These are phyloP conservation scores for Candida boidinii DNA, from an alignment of 805 yeast species.

Conservation along the genomic window DNA sequence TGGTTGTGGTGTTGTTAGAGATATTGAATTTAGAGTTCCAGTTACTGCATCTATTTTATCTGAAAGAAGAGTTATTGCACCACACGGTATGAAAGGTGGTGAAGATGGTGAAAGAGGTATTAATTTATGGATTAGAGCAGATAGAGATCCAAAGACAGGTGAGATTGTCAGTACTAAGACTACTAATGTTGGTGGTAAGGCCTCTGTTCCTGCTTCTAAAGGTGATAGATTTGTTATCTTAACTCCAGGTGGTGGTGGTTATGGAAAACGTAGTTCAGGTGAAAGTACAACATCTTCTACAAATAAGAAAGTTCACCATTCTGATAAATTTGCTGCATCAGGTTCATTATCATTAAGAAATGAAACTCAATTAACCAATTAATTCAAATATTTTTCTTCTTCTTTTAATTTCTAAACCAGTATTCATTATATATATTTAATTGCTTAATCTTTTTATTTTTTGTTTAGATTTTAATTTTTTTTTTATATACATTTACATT, in stretches of 20 bases:
- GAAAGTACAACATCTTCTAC: too few species aligned
- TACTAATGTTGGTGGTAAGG: slow-evolving; percentile 63
- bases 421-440: not conserved
- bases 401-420: not conserved
- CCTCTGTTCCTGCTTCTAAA: slow-evolving; percentile 22
- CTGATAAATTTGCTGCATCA: slow-evolving; percentile 14
- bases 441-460: not conserved
- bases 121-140: slow-evolving; percentile 39
- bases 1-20: slow-evolving; percentile 83
- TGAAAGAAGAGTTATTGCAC: slow-evolving; percentile 79
- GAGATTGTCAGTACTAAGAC: slow-evolving; percentile 26
- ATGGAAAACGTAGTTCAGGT: too few species aligned
- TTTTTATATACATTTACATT: too few species aligned
- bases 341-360: slow-evolving; percentile 24
- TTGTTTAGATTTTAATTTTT: not conserved
- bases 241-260: slow-evolving; percentile 89
- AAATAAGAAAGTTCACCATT: too few species aligned
- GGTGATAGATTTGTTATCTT: slow-evolving; percentile 63
- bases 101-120: slow-evolving; percentile 64
- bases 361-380: slow-evolving; percentile 23
- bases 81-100: slow-evolving; percentile 86
- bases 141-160: slow-evolving; percentile 14
- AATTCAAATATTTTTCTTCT: not conserved
- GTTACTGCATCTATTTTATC: slow-evolving; percentile 74
- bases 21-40: slow-evolving; percentile 67